Evolutionary conservation across 768 basidiomycete genomes (phyloP).

Genomic region (Agaricus sinodeliciosus): DNA sequence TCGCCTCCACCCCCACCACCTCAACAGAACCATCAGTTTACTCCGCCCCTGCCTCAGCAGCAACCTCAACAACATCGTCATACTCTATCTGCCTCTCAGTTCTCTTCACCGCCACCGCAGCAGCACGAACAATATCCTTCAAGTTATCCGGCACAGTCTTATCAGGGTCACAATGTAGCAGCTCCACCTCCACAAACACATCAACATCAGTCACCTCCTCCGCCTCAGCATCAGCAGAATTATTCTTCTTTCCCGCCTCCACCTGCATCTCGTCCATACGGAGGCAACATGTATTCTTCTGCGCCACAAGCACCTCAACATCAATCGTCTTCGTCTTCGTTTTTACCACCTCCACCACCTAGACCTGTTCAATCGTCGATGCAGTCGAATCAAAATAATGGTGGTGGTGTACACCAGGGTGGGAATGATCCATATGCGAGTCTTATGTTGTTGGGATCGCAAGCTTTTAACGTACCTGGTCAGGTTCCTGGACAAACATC

Average conservation of each 20-base stretch:
- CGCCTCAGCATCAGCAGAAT: conserved; percentile 15
- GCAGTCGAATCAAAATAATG: too few species aligned
- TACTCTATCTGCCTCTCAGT: conserved; percentile 8
- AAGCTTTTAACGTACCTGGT: background rate
- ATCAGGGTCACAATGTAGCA: background rate
- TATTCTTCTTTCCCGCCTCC: conserved; percentile 25
- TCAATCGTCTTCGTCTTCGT: conserved; percentile 1
- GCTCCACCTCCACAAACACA: conserved; percentile 16
- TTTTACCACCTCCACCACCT: conserved; percentile 18
- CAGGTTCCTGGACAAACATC: conserved; percentile 5
- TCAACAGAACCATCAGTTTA: conserved; percentile 4
- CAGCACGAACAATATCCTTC: conserved; percentile 1
- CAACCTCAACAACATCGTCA: conserved; percentile 14
- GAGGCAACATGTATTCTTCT: background rate
- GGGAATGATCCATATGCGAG: conserved; percentile 31
- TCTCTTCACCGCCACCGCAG: conserved; percentile 18
- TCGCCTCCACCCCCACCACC: conserved; percentile 12
- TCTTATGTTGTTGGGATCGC: conserved; percentile 25
- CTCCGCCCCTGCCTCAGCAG: conserved; percentile 14
- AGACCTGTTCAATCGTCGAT: conserved; percentile 14
- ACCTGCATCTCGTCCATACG: conserved; percentile 22
- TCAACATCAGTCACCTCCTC: conserved; percentile 12
- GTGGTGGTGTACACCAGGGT: conserved; percentile 5
- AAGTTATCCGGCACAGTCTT: conserved; percentile 2
- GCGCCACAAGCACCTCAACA: conserved; percentile 1